phyloP scores from a whole-genome alignment of 495 filamentous ascomycete genomes.

The Mytilinidion resinicola region DNA sequence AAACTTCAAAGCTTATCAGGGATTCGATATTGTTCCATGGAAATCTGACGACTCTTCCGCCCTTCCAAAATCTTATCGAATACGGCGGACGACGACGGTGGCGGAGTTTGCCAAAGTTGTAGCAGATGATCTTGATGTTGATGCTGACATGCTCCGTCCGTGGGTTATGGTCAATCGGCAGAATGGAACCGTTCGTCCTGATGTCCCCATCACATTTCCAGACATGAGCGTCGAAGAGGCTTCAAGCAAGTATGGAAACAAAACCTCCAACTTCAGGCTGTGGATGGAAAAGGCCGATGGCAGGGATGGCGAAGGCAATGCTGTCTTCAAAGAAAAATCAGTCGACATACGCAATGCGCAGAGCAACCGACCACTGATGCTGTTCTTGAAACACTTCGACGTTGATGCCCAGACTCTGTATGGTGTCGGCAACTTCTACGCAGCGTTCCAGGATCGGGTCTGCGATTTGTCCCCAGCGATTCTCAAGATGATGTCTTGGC shows the following conservation, averaged over 20 bases:
- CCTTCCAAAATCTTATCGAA: constrained; percentile 54
- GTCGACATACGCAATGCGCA: constrained; percentile 37
- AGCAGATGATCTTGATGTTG: constrained; percentile 58
- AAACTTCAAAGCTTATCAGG: constrained; percentile 71
- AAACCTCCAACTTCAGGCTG: constrained; percentile 67
- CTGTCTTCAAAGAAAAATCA: constrained; percentile 58
- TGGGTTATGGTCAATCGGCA: constrained; percentile 99
- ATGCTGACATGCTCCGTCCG: constrained; percentile 62
- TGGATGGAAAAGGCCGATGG: constrained; percentile 74
- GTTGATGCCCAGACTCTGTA: constrained; percentile 62
- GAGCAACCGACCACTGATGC: constrained; percentile 55
- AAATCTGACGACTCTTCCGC: constrained; percentile 55
- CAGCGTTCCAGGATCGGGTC: constrained; percentile 79
- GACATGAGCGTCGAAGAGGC: constrained; percentile 81
- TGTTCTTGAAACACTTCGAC: constrained; percentile 94
- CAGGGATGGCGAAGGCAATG: constrained; percentile 57
- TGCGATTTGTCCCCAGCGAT: constrained; percentile 78
- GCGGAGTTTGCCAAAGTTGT: constrained; percentile 63
- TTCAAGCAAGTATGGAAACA: constrained; percentile 58
- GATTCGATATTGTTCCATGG: constrained; percentile 75
- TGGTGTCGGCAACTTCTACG: constrained; percentile 76
- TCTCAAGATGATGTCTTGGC: constrained; percentile 80
- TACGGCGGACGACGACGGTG: constrained; percentile 67
- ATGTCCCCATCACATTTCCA: constrained; percentile 70
- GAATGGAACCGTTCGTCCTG: constrained; percentile 90